Percentiles rank a stretch among this genome's conserved stretches.
These are phyloP conservation scores for Acorus calamus DNA, from an alignment of 106 monocot species.

Conservation along the genomic window DNA sequence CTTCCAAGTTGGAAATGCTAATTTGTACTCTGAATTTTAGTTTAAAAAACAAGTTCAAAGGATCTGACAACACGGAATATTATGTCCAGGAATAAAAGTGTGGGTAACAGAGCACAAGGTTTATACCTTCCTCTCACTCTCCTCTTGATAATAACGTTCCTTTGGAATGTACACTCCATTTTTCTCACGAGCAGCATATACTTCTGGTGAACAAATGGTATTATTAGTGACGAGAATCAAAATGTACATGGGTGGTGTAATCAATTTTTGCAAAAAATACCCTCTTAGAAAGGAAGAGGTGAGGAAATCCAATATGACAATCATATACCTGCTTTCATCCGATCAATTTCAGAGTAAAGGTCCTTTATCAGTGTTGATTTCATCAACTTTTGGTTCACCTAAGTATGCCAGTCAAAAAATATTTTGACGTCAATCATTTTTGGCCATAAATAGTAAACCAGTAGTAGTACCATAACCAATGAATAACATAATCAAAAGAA, in stretches of 20 bases:
- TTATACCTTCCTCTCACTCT: constrained; percentile 82
- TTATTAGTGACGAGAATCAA: not conserved
- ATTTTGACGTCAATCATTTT: too few relatives aligned
- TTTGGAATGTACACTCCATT: constrained; percentile 93
- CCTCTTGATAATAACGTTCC: constrained; percentile 86
- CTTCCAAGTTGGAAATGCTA: not conserved
- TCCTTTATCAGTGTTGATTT: constrained; percentile 97
- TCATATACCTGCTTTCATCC: constrained; percentile 81
- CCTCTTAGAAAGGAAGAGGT: not conserved
- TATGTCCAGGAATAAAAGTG: not conserved
- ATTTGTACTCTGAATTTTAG: not conserved
- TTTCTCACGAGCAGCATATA: constrained; percentile 91
- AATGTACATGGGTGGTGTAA: too few relatives aligned
- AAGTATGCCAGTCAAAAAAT: not conserved
- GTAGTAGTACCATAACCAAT: too few relatives aligned
- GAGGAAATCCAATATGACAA: not conserved
- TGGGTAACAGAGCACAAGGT: not conserved
- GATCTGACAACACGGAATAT: not conserved
- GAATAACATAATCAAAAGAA: too few relatives aligned
- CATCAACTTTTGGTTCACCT: constrained; percentile 99
- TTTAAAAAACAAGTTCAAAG: not conserved
- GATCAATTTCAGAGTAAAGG: constrained; percentile 87
- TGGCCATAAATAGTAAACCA: too few relatives aligned
- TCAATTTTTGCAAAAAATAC: not conserved
- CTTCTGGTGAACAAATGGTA: constrained; percentile 36